These are phyloP conservation scores for Diaporthe caulivora DNA, from an alignment of 2,329 filamentous ascomycete species.

Conservation along the genomic window DNA sequence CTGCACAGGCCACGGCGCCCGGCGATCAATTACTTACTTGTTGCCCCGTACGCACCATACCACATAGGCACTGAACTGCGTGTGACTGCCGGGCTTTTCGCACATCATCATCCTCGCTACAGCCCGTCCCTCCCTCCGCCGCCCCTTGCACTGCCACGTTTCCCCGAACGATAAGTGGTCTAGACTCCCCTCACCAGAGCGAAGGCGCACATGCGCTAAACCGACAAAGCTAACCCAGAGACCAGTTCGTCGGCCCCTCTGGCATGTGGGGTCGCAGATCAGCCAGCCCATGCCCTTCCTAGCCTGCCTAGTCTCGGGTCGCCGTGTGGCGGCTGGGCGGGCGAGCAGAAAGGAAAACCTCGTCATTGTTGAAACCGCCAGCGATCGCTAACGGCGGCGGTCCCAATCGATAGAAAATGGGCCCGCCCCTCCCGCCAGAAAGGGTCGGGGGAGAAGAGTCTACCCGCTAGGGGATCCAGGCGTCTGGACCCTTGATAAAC, in stretches of 20 bases:
- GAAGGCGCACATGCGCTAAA: neutral
- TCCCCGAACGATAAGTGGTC: neutral
- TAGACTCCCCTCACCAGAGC: neutral
- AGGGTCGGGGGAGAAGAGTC: neutral
- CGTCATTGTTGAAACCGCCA: conserved; percentile 4
- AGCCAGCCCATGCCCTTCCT: neutral
- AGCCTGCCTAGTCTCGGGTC: neutral
- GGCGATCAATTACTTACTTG: neutral
- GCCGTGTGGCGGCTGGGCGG: conserved; percentile 1
- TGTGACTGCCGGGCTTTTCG: neutral
- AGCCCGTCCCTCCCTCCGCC: neutral
- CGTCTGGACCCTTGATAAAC: conserved; percentile 27
- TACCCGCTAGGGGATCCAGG: conserved; percentile 12
- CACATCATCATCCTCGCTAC: neutral
- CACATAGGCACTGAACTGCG: neutral
- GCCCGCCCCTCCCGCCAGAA: conserved; percentile 14
- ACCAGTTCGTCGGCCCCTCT: neutral
- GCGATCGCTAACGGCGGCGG: neutral
- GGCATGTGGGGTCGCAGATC: conserved; percentile 12
- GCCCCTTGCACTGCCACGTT: conserved; percentile 21
- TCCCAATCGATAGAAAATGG: neutral
- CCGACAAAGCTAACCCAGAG: conserved; percentile 6
- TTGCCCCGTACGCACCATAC: neutral
- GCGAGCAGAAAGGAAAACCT: too few species aligned
- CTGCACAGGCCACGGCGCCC: neutral